Base-by-base conservation (phyloP, 192 early-diverging fungal genomes). In the Coemansia sp. region DNA sequence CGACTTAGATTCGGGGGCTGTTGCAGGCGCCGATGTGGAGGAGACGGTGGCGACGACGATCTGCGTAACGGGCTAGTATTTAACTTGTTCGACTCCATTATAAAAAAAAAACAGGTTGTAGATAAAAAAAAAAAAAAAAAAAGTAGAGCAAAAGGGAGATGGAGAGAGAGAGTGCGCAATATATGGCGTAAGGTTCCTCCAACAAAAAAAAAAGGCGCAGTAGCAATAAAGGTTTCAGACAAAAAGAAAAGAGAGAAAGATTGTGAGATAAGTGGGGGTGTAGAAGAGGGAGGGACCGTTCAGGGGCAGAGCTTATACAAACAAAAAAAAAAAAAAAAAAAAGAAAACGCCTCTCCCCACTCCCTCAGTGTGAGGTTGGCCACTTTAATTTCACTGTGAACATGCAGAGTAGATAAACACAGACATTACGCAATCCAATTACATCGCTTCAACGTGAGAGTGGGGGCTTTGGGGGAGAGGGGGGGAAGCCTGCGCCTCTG, bases 1-100 rank as follows among this genome's bases (percentile, higher is more conserved):
- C 63, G 63, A 64, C 64, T 66, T 29, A 58, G 17, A n/a, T 58
- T 58, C 55, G 27, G 27, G 29, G 55, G 55, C 29, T 58, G 27
- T 11, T 31, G 55, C 15, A 5, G 55, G 7, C 31, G 55, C 31
- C 15, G 29, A 17, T 58, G 29, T 58, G 67, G 68, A 5, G 37
- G 48, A 9, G 62, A 36, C 23, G 64, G 63, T 21, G 67, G 64
- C 17, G 65, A 58, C 25, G 69, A 60, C 62, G 64, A 57, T 53
- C 69, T 70, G 59, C 59, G 44, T n/a, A 34, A 17, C 27, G n/a
- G 63, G 63, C 6, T 27, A 17, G 8, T n/a, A 19, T 19, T 61
- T 19, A n/a, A 6, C 45, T 65, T 65, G 41, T 8, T 51, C 31
- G 46, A 51, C 31, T 46, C 45, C 63, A 65, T 65, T 0, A 38